Evolutionary conservation across 257 asterid genomes (phyloP).

Genomic region (Buddleja alternifolia): DNA sequence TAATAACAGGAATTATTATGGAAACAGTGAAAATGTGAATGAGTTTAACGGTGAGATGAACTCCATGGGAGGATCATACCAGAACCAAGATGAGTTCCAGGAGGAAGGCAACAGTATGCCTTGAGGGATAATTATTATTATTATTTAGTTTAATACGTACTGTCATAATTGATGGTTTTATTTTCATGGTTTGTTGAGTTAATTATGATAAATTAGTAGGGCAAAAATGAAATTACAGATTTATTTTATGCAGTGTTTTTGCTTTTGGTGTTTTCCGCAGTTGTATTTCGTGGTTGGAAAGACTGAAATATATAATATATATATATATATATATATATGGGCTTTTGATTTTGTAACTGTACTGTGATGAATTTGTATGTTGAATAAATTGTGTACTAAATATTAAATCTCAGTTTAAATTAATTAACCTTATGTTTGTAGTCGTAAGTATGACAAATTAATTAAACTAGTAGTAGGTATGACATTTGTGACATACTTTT

Average conservation of each 20-base stretch:
- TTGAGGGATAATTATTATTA: slow-evolving; percentile 38
- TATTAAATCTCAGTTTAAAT: not conserved
- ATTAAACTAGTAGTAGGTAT: too few species aligned
- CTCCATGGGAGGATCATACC: slow-evolving; percentile 30
- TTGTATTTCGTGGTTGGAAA: slow-evolving; percentile 22
- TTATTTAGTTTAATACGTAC: not conserved
- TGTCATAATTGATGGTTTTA: slow-evolving; percentile 32
- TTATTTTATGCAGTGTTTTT: slow-evolving; percentile 35
- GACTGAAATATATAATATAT: not conserved
- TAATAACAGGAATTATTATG: slow-evolving; percentile 36
- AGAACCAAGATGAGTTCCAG: slow-evolving; percentile 46
- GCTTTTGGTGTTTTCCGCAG: slow-evolving; percentile 3
- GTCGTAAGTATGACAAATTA: too few species aligned
- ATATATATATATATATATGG: too few species aligned
- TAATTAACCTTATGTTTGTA: too few species aligned
- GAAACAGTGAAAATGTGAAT: slow-evolving; percentile 27
- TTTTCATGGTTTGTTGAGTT: slow-evolving; percentile 25
- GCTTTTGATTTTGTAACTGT: slow-evolving; percentile 31
- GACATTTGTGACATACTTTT: not conserved
- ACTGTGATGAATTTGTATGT: slow-evolving; percentile 10
- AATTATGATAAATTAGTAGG: slow-evolving; percentile 37
- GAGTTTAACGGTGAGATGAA: slow-evolving; percentile 30
- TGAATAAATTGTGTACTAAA: slow-evolving; percentile 44
- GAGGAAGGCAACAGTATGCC: slow-evolving; percentile 50
- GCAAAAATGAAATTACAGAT: slow-evolving; percentile 36